Evolutionary conservation across 345 rosid genomes (phyloP), one percentile per base, ranked within the genome.

Genomic region (Heritiera littoralis): DNA sequence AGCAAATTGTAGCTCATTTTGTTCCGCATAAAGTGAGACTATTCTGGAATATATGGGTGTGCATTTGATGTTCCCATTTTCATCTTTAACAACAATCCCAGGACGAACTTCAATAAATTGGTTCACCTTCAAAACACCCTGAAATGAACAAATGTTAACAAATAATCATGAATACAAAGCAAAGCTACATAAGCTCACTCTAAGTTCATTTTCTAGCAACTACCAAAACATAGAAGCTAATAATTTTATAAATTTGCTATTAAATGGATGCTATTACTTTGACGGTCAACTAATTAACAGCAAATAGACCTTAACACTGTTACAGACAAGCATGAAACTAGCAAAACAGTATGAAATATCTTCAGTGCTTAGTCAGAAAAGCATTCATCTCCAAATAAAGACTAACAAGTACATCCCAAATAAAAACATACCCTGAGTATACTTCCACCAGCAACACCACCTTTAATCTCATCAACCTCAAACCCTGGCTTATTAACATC

Each of bases 391-490:
- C 17, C 46, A 35, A 77, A 77, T 8, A 13, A 30, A 23, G 30
- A 30, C 14, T 54, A 38, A 46, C 55, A 46, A 67, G 17, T 11
- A 55, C 54, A 8, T 38, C 28, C 14, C 12, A 30, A 5, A 63
- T 56, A 64, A 40, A 68, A 63, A 78, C 82, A 65, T 87, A 96
- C 99, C 90, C 93, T 85, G 56, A 96, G 90, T 78, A 96, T 96
- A 81, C 98, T 96, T 86, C 99, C 99, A 86, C 99, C 99, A 60
- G 98, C 99, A 60, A 96, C 99, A 69, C 99, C 98, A 80, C 99
- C 99, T 86, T 83, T 91, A 73, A 96, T 92, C 75, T 96, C 97
- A 86, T 94, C 98, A 82, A 96, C 98, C 82, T 89, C 97, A 52
- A 51, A 94, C 23, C 97, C 98, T 66, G 99, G 99, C 74, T 94